Evolutionary conservation across 2,329 filamentous ascomycete genomes (phyloP).

Genomic region (Metarhizium sp.): DNA sequence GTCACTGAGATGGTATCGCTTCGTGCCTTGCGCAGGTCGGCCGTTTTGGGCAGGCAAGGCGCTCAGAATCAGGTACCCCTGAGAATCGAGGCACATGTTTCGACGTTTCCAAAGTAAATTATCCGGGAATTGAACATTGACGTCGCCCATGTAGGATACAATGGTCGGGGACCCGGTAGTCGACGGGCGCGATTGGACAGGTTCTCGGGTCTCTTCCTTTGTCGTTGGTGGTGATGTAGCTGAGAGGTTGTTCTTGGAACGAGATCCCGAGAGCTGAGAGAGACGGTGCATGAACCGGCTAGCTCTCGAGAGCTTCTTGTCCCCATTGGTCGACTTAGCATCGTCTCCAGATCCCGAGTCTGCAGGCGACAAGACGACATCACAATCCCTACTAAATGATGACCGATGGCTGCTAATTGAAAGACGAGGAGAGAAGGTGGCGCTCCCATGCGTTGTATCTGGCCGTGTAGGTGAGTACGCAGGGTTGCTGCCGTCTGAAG

Average conservation of each 20-base stretch:
- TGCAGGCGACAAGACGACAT: constrained; percentile 30
- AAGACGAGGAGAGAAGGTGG: constrained; percentile 43
- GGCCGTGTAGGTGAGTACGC: constrained; percentile 38
- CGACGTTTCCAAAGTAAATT: constrained; percentile 94
- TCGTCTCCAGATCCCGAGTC: constrained; percentile 39
- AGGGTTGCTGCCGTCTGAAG: constrained; percentile 23
- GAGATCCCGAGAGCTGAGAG: constrained; percentile 41
- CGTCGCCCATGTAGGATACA: constrained; percentile 68
- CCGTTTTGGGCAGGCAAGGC: constrained; percentile 46
- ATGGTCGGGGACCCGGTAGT: constrained; percentile 29
- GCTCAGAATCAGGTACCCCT: constrained; percentile 75
- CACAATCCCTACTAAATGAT: constrained; percentile 36
- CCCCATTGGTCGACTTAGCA: constrained; percentile 27
- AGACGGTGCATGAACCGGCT: constrained; percentile 50
- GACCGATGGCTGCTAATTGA: constrained; percentile 56
- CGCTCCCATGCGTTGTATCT: constrained; percentile 34
- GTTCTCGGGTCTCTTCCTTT: constrained; percentile 32
- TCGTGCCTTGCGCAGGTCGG: constrained; percentile 38
- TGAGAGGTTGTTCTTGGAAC: constrained; percentile 34
- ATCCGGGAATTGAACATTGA: constrained; percentile 96
- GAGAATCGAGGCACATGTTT: constrained; percentile 73
- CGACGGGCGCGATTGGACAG: constrained; percentile 13
- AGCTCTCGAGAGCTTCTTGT: constrained; percentile 41
- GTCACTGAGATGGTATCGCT: constrained; percentile 78
- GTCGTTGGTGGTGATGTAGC: constrained; percentile 40